Percentiles rank a stretch among this genome's conserved stretches.
Conservation (phyloP, 257 asterid genomes). For the Nicotiana paniculata region DNA sequence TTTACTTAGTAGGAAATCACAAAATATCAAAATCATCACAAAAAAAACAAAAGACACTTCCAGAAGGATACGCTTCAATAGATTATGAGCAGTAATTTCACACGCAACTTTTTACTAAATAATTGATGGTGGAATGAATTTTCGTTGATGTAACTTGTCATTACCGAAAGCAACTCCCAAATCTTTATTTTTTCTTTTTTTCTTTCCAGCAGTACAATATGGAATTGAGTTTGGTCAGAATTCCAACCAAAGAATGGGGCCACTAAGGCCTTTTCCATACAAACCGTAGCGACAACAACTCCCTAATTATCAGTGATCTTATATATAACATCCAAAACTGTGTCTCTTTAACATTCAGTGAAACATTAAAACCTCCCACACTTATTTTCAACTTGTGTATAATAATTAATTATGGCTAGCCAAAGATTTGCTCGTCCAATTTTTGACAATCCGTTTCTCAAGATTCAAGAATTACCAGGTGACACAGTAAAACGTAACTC, state of each 20-base stretch:
- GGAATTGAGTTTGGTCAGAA: neutral
- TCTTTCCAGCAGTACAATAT: too few relatives aligned
- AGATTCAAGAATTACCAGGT: constrained; percentile 20
- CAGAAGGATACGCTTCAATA: too few relatives aligned
- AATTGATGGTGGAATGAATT: too few relatives aligned
- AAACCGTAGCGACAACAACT: too few relatives aligned
- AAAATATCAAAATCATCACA: too few relatives aligned
- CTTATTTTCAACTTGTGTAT: neutral
- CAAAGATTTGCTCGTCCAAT: constrained; percentile 28
- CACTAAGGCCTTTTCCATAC: neutral
- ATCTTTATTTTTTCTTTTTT: too few relatives aligned
- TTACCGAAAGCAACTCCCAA: neutral
- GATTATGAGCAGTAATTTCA: too few relatives aligned
- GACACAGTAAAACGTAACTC: constrained; percentile 30
- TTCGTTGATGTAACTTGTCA: too few relatives aligned
- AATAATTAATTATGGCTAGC: neutral
- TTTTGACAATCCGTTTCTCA: constrained; percentile 32
- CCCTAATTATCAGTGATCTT: too few relatives aligned
- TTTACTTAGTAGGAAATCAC: too few relatives aligned
- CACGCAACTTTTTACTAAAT: too few relatives aligned
- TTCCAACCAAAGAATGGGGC: neutral
- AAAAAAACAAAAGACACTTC: too few relatives aligned
- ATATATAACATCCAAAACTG: neutral
- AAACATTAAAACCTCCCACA: neutral
- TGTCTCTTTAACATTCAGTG: neutral